A percentile compares a stretch with the other conserved stretches of the same genome.
Evolutionary conservation across 2,329 filamentous ascomycete species (phyloP).

Genomic region (Cercospora zeae-maydis): DNA sequence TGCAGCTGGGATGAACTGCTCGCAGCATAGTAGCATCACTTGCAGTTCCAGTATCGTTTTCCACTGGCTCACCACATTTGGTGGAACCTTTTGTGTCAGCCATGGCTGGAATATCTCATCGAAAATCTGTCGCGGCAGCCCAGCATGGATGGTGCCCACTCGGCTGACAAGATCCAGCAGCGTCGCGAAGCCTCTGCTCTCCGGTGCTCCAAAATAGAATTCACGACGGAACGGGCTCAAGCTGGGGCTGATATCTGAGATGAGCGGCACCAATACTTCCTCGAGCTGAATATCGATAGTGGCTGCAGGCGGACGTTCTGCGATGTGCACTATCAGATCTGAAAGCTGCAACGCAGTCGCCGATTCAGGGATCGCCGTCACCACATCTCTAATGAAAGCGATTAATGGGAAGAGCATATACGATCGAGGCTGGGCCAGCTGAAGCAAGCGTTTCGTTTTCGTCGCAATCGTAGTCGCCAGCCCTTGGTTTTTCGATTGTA

Average conservation of each 20-base stretch:
- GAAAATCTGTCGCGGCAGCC: constrained; percentile 31
- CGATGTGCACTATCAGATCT: constrained; percentile 40
- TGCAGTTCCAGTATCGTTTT: constrained; percentile 50
- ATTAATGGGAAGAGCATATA: constrained; percentile 35
- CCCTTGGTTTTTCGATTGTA: constrained; percentile 8
- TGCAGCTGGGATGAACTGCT: constrained; percentile 34
- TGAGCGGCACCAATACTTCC: constrained; percentile 36
- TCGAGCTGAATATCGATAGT: constrained; percentile 47
- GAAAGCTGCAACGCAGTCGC: constrained; percentile 37
- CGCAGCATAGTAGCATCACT: constrained; percentile 43
- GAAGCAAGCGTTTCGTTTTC: constrained; percentile 17
- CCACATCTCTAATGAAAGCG: constrained; percentile 24
- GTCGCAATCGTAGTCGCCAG: constrained; percentile 14
- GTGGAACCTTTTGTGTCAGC: constrained; percentile 42
- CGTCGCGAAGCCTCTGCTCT: constrained; percentile 44
- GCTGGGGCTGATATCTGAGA: constrained; percentile 34
- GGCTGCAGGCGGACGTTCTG: constrained; percentile 42
- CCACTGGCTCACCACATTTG: constrained; percentile 47
- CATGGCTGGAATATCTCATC: constrained; percentile 42
- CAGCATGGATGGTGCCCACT: constrained; percentile 29
- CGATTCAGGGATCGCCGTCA: constrained; percentile 30
- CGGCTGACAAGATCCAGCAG: constrained; percentile 46
- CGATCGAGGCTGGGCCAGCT: constrained; percentile 29
- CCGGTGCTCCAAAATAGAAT: constrained; percentile 45
- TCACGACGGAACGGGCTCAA: constrained; percentile 35